Conservation (phyloP, 148 eudicot genomes). For the Cornus controversa region DNA sequence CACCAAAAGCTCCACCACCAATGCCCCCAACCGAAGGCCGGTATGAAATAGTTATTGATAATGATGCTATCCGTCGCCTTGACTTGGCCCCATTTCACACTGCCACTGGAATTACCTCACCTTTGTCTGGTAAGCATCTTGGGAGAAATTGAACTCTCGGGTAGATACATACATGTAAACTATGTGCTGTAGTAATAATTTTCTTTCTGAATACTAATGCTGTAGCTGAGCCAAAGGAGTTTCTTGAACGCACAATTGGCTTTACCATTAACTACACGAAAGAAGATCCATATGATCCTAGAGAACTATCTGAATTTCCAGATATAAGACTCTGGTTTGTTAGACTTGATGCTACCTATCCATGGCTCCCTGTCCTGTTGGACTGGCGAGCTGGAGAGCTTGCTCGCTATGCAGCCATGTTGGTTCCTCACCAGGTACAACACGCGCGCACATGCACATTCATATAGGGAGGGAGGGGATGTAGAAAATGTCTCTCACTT, state of each 20-base stretch:
- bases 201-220: not conserved
- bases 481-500: not conserved
- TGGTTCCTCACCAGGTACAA: conserved; percentile 87
- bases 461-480: not conserved
- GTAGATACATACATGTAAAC: not conserved
- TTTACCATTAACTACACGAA: conserved; percentile 70
- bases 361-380: conserved; percentile 80
- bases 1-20: conserved; percentile 47
- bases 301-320: conserved; percentile 76
- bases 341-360: conserved; percentile 82
- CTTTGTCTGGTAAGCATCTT: conserved; percentile 41
- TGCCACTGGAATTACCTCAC: conserved; percentile 50
- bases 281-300: conserved; percentile 62
- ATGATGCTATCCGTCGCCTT: conserved; percentile 54
- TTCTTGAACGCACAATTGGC: conserved; percentile 68
- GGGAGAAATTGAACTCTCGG: not conserved
- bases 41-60: conserved; percentile 62
- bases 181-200: not conserved
- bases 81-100: conserved; percentile 64
- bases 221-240: conserved; percentile 55
- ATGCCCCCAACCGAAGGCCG: conserved; percentile 80
- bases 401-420: conserved; percentile 95
- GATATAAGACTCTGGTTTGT: conserved; percentile 91
- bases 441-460: not conserved
- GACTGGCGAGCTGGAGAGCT: conserved; percentile 97